Base-by-base conservation (phyloP, 2,329 filamentous ascomycete genomes). In the Ploettnerulaceae sp. region DNA sequence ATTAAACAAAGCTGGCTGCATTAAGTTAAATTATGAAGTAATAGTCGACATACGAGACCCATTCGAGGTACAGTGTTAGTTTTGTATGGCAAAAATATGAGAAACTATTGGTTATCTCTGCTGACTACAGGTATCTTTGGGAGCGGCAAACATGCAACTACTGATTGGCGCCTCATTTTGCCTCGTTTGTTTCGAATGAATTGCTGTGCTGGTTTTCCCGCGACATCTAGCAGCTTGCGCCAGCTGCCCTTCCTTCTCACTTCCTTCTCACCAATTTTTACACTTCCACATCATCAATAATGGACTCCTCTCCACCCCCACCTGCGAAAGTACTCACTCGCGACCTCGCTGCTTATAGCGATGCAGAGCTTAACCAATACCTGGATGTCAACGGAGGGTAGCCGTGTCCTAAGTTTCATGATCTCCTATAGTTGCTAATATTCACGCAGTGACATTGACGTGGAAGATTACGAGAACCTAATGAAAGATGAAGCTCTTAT, bases 361-460 rank as follows among this genome's bases (percentile, higher is more conserved):
- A 53, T 48, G 22, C 25, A 47, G 43, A 53, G 31, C 50, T 53
- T 42, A 34, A 53, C 25, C 15, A 50, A 25, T 51, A 53, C 25
- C 43, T 53, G 17, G 44, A 47, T 40, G 29, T 26, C 18, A 50
- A 45, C 22, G 39, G 39, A 48, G 18, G 47, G 50, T 53, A n/a
- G 31, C 28, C n/a, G 14, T 37, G 34, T 42, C 21, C 38, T 33
- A 21, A 45, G 26, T 21, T n/a, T n/a, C n/a, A 7, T 44, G 29
- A 35, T 39, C 6, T 12, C 5, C 9, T 37, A 12, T 12, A 8
- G 24, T 33, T 45, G 40, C 49, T 52, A 49, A 52, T 17, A 37
- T 43, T 49, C 20, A 49, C 20, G 18, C 21, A 53, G 42, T 44
- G 6, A n/a, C 11, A 22, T 53, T 42, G 3, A 33, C 5, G 50